phyloP scores from a whole-genome alignment of 192 early-diverging fungal species.

The Gamsiella multidivaricata region DNA sequence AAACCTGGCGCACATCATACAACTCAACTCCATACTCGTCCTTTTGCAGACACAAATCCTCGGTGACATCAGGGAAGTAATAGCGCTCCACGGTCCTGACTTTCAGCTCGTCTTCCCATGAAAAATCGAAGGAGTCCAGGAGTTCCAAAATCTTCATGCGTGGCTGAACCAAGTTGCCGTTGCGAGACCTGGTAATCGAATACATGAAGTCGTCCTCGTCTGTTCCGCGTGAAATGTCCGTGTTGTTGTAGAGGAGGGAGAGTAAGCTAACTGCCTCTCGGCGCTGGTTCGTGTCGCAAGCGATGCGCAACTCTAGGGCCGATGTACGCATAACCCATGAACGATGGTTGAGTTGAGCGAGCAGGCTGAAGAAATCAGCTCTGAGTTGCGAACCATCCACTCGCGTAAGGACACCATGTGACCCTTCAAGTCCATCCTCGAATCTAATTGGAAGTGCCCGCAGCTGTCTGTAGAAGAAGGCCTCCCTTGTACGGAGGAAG shows the following conservation, averaged over 20 bases:
- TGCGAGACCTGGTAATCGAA: conserved; percentile 14
- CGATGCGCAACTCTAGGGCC: conserved; percentile 86
- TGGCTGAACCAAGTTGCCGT: conserved; percentile 60
- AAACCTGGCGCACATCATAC: conserved; percentile 79
- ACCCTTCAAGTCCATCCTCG: conserved; percentile 21
- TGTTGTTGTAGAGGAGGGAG: conserved; percentile 48
- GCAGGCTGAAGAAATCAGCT: conserved; percentile 48
- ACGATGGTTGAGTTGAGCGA: conserved; percentile 80
- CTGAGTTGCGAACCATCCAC: conserved; percentile 26
- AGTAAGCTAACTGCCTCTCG: conserved; percentile 50
- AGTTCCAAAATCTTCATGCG: conserved; percentile 81
- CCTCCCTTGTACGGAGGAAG: conserved; percentile 81
- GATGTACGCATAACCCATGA: conserved; percentile 90
- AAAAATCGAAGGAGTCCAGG: conserved; percentile 75
- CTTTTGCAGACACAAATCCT: conserved; percentile 58
- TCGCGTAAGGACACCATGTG: conserved; percentile 28
- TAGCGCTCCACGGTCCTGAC: conserved; percentile 29
- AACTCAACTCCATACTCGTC: conserved; percentile 69
- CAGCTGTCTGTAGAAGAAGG: conserved; percentile 81
- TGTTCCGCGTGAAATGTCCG: conserved; percentile 25
- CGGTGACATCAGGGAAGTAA: conserved; percentile 61
- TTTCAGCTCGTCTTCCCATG: conserved; percentile 56
- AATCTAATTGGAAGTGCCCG: conserved; percentile 57
- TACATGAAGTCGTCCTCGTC: conserved; percentile 49
- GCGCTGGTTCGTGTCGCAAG: conserved; percentile 48